A percentile compares a stretch with the other conserved stretches of the same genome.
Conservation (phyloP, 176 grass and related monocot species). For the Hordeum marinum region DNA sequence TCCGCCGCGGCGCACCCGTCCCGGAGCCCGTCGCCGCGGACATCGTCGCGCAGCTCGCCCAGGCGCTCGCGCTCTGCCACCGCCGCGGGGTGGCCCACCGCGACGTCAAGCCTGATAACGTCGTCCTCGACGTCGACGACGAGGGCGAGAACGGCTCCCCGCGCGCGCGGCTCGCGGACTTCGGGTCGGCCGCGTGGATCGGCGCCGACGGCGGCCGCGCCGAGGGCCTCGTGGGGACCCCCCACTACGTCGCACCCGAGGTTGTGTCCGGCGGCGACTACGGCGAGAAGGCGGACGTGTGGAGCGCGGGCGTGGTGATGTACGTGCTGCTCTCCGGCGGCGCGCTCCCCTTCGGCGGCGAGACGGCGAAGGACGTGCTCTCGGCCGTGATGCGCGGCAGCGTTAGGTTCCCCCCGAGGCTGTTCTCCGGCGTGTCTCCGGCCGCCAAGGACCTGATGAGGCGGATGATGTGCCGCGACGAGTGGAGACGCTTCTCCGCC, state of each 20-base stretch:
- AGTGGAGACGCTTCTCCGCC: conserved; percentile 65
- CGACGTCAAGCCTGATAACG: conserved; percentile 81
- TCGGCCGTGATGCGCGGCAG: conserved; percentile 42
- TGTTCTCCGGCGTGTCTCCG: conserved; percentile 55
- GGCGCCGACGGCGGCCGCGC: conserved; percentile 32
- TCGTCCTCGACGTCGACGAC: conserved; percentile 47
- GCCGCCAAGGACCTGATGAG: conserved; percentile 77
- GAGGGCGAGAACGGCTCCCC: neutral
- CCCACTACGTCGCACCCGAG: conserved; percentile 81
- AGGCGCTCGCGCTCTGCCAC: conserved; percentile 66
- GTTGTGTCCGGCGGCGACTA: conserved; percentile 64
- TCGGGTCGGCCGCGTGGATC: conserved; percentile 73
- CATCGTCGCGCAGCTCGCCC: conserved; percentile 39
- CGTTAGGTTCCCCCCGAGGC: conserved; percentile 54
- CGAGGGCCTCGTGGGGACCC: conserved; percentile 71
- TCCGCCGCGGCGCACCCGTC: conserved; percentile 45
- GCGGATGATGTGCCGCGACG: conserved; percentile 71
- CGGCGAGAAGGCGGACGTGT: conserved; percentile 79
- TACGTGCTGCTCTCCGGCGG: conserved; percentile 80
- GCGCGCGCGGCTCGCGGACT: conserved; percentile 58
- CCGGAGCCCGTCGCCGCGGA: conserved; percentile 56
- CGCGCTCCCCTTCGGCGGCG: conserved; percentile 68
- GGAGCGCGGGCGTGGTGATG: conserved; percentile 84
- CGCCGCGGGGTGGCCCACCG: conserved; percentile 65
- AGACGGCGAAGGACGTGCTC: conserved; percentile 59